Base-by-base conservation (phyloP, 306 rosid genomes). In the Ochetophila trinervis region DNA sequence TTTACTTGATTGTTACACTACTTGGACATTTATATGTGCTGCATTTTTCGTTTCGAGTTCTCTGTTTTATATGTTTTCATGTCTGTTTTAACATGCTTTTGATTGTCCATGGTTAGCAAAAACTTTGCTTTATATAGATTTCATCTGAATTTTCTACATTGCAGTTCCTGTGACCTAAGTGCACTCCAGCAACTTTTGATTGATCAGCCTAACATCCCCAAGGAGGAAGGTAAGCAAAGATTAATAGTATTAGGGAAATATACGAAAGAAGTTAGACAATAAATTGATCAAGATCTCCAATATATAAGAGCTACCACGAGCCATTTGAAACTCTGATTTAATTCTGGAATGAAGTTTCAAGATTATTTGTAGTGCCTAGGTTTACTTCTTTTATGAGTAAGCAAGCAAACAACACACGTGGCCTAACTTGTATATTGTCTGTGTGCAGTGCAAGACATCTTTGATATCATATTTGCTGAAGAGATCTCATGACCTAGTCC, bases 191-290 rank as follows among this genome's bases (percentile, higher is more conserved):
- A 89, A 74, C 84, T 92, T 73, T 59, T 92, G 84, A 68, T 89
- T 62, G 98, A 89, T 86, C 95, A 92, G 69, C 98, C 98, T 30
- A 92, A 89, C 83, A 70, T 92, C 52, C 76, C 66, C 32, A 80
- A 61, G 17, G 95, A 87, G 63, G 87, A 92, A 87, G 95, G 96
- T 85, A 78, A 50, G 84, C 27, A 52, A 53, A 65, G 3, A n/a
- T 65, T 48, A 47, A 13, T 49, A 18, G 7, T 18, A 10, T 8
- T 6, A 27, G 21, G 48, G 49, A 30, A 40, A 20, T 1, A 20
- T 1, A 15, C 1, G 30, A 24, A 19, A 22, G 11, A 16, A 36
- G 30, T n/a, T 11, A 20, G 10, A 17, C n/a, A 52, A 36, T 42
- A 22, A 16, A 22, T 40, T 65, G 53, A 49, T 13, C 53, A 17